Evolutionary conservation across 345 rosid species (phyloP).

Genomic region (Citrus hindsii): DNA sequence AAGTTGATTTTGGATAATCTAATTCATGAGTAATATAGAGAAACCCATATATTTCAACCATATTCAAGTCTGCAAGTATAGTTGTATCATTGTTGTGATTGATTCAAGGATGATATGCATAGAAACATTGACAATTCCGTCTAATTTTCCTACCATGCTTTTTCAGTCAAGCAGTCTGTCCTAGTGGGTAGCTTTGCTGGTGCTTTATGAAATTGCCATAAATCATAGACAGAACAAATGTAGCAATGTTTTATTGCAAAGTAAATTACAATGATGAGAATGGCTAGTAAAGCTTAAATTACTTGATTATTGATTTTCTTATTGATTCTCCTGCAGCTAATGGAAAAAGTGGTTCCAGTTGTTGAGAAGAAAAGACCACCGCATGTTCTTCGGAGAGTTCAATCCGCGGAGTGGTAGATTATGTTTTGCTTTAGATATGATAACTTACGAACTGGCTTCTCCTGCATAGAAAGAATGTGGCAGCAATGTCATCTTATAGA

Average conservation of each 20-base stretch:
- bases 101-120: background rate
- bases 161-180: background rate
- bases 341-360: constrained; percentile 70
- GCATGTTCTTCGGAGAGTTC: constrained; percentile 51
- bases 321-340: constrained; percentile 44
- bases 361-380: constrained; percentile 57
- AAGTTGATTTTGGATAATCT: background rate
- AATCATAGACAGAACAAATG: background rate
- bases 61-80: background rate
- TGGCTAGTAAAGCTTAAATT: background rate
- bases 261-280: background rate
- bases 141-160: background rate
- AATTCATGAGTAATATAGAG: constrained; percentile 4
- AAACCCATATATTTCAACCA: background rate
- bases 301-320: background rate
- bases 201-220: background rate
- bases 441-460: constrained; percentile 12
- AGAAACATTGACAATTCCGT: background rate
- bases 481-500: background rate
- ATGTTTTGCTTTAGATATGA: background rate
- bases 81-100: background rate
- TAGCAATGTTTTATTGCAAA: background rate
- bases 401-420: constrained; percentile 62
- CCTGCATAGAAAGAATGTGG: background rate
- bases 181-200: background rate